A percentile compares a stretch with the other conserved stretches of the same genome.
Conservation (phyloP, 2,329 filamentous ascomycete species). For the Fonsecaea monophora region DNA sequence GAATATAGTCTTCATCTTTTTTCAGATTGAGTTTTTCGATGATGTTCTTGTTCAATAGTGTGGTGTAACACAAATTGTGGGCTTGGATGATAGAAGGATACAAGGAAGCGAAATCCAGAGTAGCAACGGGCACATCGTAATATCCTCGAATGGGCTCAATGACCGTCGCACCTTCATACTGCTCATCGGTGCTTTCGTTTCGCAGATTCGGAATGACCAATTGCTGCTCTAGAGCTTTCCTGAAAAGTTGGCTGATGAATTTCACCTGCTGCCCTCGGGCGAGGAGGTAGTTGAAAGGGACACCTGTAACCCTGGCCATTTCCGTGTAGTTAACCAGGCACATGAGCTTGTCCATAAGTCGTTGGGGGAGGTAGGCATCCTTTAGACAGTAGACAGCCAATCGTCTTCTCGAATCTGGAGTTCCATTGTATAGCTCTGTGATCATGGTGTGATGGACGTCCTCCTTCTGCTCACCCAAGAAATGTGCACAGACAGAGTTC, state of each 20-base stretch:
- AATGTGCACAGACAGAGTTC: constrained; percentile 94
- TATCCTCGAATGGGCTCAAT: constrained; percentile 94
- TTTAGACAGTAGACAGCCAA: constrained; percentile 96
- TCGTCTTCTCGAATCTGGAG: constrained; percentile 86
- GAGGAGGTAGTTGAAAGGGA: constrained; percentile 93
- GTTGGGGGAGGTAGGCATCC: constrained; percentile 92
- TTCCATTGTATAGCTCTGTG: constrained; percentile 96
- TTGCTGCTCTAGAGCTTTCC: constrained; percentile 90
- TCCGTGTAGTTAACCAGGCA: constrained; percentile 99
- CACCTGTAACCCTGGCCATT: constrained; percentile 98
- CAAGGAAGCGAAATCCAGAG: constrained; percentile 96
- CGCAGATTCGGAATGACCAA: constrained; percentile 90
- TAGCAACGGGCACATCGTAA: constrained; percentile 93
- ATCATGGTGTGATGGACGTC: constrained; percentile 99
- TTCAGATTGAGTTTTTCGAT: constrained; percentile 77
- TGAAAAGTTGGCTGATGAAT: constrained; percentile 95
- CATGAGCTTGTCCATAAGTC: constrained; percentile 95
- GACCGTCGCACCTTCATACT: constrained; percentile 97
- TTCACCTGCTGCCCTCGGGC: constrained; percentile 95
- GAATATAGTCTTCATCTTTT: constrained; percentile 94
- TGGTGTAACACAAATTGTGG: constrained; percentile 98
- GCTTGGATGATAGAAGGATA: constrained; percentile 99
- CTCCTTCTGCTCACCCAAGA: constrained; percentile 96
- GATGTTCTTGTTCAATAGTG: constrained; percentile 77
- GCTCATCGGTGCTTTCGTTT: constrained; percentile 75